Percentiles rank a stretch among this genome's conserved stretches.
These are phyloP conservation scores for Centrapalus pauciflorus DNA, from an alignment of 129 eudicot species.

Conservation along the genomic window DNA sequence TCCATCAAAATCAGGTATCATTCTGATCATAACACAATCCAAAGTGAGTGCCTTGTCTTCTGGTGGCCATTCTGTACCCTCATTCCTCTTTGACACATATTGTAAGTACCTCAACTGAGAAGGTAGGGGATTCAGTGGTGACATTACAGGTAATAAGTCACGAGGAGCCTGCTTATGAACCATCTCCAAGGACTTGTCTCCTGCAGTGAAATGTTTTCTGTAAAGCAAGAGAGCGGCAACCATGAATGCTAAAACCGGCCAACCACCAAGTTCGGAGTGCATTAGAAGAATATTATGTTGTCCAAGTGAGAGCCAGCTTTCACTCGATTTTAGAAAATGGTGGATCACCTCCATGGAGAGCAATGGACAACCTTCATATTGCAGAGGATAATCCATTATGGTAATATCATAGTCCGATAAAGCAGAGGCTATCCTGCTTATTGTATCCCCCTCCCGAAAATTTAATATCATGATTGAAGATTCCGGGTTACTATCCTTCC, in stretches of 20 bases:
- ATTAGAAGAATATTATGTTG: constrained; percentile 63
- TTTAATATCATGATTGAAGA: constrained; percentile 54
- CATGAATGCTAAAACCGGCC: constrained; percentile 94
- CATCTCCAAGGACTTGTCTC: constrained; percentile 65
- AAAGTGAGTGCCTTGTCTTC: constrained; percentile 62
- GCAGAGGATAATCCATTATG: constrained; percentile 66
- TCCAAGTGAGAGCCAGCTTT: constrained; percentile 76
- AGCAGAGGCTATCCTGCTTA: constrained; percentile 45
- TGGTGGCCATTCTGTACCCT: constrained; percentile 83
- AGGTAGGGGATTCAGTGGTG: constrained; percentile 64
- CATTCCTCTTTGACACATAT: constrained; percentile 66
- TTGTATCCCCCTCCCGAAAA: constrained; percentile 48
- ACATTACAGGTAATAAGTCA: constrained; percentile 47
- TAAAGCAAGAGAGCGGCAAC: constrained; percentile 70
- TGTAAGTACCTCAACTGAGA: constrained; percentile 83
- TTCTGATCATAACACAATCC: constrained; percentile 76
- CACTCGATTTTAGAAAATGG: constrained; percentile 71
- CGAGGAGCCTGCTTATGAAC: constrained; percentile 68
- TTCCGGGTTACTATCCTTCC: constrained; percentile 45
- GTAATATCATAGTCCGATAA: constrained; percentile 60
- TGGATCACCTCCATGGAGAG: constrained; percentile 72
- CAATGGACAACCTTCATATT: constrained; percentile 77
- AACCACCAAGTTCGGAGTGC: constrained; percentile 83
- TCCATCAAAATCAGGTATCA: constrained; percentile 64
- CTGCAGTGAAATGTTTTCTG: constrained; percentile 54